These are phyloP conservation scores for Neurospora tetraspora DNA, from an alignment of 495 filamentous ascomycete species.

Conservation along the genomic window DNA sequence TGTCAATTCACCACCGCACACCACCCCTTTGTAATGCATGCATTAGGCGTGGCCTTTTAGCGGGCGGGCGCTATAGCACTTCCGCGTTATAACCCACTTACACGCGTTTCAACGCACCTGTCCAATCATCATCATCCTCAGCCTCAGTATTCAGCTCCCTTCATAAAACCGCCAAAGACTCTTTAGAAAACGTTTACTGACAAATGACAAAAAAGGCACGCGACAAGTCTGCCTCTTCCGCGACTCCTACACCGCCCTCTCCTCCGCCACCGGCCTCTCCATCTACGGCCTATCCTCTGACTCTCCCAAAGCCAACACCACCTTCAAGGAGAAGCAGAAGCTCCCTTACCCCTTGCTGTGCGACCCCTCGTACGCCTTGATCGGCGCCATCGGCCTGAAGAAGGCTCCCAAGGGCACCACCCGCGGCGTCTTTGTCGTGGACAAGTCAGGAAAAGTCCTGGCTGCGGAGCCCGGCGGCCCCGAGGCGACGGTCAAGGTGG, in stretches of 20 bases:
- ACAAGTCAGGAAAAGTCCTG: conserved; percentile 63
- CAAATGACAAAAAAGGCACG: conserved; percentile 51
- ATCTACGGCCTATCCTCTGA: conserved; percentile 87
- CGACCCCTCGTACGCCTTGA: conserved; percentile 62
- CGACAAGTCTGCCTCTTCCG: conserved; percentile 89
- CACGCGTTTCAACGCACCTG: neutral
- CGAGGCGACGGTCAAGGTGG: conserved; percentile 45
- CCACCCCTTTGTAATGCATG: neutral
- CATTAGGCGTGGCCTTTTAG: neutral
- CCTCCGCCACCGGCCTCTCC: conserved; percentile 68
- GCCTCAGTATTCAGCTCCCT: neutral
- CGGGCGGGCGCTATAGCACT: neutral
- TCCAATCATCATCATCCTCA: neutral
- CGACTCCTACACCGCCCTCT: conserved; percentile 66
- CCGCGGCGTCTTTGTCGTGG: conserved; percentile 78
- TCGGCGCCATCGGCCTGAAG: conserved; percentile 64
- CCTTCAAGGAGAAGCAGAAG: conserved; percentile 79
- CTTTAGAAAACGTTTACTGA: conserved; percentile 7
- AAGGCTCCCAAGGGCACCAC: conserved; percentile 67
- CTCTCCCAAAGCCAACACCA: conserved; percentile 78
- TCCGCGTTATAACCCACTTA: neutral
- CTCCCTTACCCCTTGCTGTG: conserved; percentile 86
- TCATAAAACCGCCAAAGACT: neutral
- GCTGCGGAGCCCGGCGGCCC: conserved; percentile 52
- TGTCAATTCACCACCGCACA: neutral